Conservation (phyloP, 805 yeast species). For the Yarrowia sp. region DNA sequence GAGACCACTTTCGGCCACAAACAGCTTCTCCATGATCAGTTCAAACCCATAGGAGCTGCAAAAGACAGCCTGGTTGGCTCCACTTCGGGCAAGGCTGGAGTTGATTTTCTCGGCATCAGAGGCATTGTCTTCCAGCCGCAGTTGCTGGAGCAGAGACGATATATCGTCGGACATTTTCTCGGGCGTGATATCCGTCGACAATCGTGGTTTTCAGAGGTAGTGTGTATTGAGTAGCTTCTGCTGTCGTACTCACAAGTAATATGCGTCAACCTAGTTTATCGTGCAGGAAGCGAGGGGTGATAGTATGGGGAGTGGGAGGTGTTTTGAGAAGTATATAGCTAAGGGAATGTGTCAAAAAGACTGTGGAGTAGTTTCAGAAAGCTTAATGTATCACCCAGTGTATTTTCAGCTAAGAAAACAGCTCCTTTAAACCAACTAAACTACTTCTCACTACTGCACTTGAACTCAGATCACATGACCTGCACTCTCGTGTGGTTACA, state of each 20-base stretch:
- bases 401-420: no score
- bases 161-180: conserved; percentile 35
- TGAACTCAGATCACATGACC: conserved; percentile 4
- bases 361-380: no score
- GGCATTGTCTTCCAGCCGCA: conserved; percentile 1
- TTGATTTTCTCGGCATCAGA: conserved; percentile 8
- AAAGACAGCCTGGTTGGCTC: conserved; percentile 29
- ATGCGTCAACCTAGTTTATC: conserved; percentile 36
- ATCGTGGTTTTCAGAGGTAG: not conserved
- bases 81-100: conserved; percentile 3
- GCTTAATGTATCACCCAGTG: no score
- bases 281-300: conserved; percentile 39
- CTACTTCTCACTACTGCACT: no score
- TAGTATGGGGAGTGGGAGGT: not conserved
- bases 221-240: conserved; percentile 5
- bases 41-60: conserved; percentile 37
- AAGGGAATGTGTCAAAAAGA: no score
- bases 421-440: no score
- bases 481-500: conserved; percentile 1
- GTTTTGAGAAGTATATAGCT: no score
- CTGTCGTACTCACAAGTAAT: conserved; percentile 8
- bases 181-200: conserved; percentile 8
- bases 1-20: conserved; percentile 14
- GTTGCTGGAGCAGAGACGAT: conserved; percentile 21
- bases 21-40: conserved; percentile 33